Evolutionary conservation across 2,329 filamentous ascomycete genomes (phyloP).

Genomic region (Pseudogymnoascus sp.): DNA sequence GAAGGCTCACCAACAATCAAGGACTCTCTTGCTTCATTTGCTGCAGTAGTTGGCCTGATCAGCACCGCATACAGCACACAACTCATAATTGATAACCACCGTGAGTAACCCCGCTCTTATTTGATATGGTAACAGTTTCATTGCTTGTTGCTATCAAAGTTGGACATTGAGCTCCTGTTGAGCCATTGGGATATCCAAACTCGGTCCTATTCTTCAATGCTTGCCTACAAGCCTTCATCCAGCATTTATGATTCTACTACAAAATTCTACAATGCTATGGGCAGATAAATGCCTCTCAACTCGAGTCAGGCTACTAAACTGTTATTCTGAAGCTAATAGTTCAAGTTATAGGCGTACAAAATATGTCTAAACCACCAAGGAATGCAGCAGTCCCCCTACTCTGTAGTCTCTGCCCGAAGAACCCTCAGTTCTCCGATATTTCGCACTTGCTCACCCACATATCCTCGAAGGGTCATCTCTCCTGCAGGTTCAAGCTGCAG

Average conservation of each 20-base stretch:
- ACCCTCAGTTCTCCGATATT: constrained; percentile 75
- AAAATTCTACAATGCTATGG: not conserved
- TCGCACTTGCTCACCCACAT: constrained; percentile 90
- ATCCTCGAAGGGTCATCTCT: constrained; percentile 83
- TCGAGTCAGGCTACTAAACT: not conserved
- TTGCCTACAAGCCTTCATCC: not conserved
- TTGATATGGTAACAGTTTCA: not conserved
- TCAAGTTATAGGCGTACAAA: not conserved
- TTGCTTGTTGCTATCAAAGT: not conserved
- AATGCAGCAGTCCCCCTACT: constrained; percentile 50
- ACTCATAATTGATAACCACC: not conserved
- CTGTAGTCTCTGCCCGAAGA: constrained; percentile 76
- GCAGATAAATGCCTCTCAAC: not conserved
- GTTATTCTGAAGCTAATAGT: not conserved
- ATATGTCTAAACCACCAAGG: constrained; percentile 13
- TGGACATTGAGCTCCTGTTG: not conserved
- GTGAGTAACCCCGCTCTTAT: not conserved
- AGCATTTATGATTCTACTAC: not conserved
- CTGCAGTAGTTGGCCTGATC: constrained; percentile 1
- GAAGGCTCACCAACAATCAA: not conserved
- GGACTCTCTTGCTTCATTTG: constrained; percentile 1
- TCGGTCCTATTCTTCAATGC: not conserved
- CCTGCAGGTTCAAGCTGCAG: constrained; percentile 72
- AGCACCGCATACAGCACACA: not conserved
- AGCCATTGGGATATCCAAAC: not conserved